These are phyloP conservation scores for Neurospora pannonica DNA, from an alignment of 495 filamentous ascomycete species.

Conservation along the genomic window DNA sequence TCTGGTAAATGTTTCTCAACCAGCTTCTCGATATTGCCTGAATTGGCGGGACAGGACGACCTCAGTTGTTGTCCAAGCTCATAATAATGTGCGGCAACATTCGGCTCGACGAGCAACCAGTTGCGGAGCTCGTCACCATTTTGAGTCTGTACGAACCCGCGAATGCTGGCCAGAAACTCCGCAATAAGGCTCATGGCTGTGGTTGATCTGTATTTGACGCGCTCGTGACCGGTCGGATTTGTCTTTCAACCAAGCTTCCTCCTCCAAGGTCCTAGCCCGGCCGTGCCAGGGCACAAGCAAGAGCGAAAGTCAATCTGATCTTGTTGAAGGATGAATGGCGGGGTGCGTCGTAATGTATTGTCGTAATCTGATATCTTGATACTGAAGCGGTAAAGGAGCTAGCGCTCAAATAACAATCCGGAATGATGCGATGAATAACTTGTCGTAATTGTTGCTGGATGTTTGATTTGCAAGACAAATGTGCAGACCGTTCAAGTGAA, in stretches of 20 bases:
- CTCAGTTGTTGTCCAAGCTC: constrained; percentile 59
- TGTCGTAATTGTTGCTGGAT: not conserved
- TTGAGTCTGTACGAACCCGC: constrained; percentile 26
- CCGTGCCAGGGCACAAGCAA: not conserved
- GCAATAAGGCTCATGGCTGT: constrained; percentile 26
- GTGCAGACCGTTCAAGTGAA: not conserved
- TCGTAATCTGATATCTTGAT: not conserved
- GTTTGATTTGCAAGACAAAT: not conserved
- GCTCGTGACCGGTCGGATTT: not conserved
- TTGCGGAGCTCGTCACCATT: constrained; percentile 32
- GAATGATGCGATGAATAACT: not conserved
- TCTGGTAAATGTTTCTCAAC: constrained; percentile 48
- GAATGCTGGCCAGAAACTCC: constrained; percentile 32
- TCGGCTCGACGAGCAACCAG: constrained; percentile 37
- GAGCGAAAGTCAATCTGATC: not conserved
- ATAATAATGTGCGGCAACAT: constrained; percentile 50
- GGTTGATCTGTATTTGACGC: not conserved
- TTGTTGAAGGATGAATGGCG: not conserved
- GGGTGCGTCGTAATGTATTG: not conserved
- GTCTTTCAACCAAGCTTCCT: not conserved
- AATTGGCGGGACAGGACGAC: constrained; percentile 38
- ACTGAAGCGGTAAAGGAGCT: not conserved
- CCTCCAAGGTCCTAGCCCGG: not conserved
- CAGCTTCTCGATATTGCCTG: constrained; percentile 48
- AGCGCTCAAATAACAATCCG: not conserved